Percentiles rank a stretch among this genome's conserved stretches.
These are phyloP conservation scores for Sporothrix brunneoviolacea DNA, from an alignment of 2,329 filamentous ascomycete species.

Conservation along the genomic window DNA sequence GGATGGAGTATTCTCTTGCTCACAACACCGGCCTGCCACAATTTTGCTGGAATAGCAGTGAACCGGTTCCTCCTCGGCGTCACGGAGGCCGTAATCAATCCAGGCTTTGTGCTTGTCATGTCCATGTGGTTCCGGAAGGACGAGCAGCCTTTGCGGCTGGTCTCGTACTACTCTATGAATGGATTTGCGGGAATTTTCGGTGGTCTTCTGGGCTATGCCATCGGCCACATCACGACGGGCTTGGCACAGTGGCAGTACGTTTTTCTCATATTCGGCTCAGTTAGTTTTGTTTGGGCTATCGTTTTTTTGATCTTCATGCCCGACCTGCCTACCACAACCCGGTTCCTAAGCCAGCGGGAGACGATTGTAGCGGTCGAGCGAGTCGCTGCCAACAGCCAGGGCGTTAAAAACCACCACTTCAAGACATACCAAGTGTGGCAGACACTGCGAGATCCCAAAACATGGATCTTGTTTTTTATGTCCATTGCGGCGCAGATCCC, in stretches of 20 bases:
- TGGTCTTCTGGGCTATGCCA: slow-evolving; percentile 17
- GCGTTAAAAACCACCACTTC: slow-evolving; percentile 49
- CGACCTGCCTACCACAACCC: slow-evolving; percentile 48
- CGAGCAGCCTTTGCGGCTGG: slow-evolving; percentile 56
- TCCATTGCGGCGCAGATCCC: slow-evolving; percentile 18
- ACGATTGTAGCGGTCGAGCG: slow-evolving; percentile 48
- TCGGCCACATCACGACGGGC: slow-evolving; percentile 22
- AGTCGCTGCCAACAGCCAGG: slow-evolving; percentile 50
- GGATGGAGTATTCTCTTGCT: slow-evolving; percentile 43
- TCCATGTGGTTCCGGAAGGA: slow-evolving; percentile 58
- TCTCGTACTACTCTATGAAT: slow-evolving; percentile 53
- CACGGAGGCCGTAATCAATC: slow-evolving; percentile 48
- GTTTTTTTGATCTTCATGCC: slow-evolving; percentile 43
- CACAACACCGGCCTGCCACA: slow-evolving; percentile 45
- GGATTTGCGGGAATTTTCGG: slow-evolving; percentile 36
- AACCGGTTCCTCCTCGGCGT: slow-evolving; percentile 56
- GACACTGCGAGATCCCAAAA: slow-evolving; percentile 51
- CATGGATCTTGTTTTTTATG: slow-evolving; percentile 47
- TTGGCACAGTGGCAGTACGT: slow-evolving; percentile 24
- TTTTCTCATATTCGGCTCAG: slow-evolving; percentile 47
- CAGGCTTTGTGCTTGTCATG: slow-evolving; percentile 55
- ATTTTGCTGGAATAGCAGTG: slow-evolving; percentile 49
- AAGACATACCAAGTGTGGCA: slow-evolving; percentile 51
- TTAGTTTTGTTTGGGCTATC: slow-evolving; percentile 41
- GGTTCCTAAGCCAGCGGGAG: slow-evolving; percentile 43